Evolutionary conservation across 225 moss, liverwort and hornwort genomes (phyloP).

Genomic region (Bryum argenteum): DNA sequence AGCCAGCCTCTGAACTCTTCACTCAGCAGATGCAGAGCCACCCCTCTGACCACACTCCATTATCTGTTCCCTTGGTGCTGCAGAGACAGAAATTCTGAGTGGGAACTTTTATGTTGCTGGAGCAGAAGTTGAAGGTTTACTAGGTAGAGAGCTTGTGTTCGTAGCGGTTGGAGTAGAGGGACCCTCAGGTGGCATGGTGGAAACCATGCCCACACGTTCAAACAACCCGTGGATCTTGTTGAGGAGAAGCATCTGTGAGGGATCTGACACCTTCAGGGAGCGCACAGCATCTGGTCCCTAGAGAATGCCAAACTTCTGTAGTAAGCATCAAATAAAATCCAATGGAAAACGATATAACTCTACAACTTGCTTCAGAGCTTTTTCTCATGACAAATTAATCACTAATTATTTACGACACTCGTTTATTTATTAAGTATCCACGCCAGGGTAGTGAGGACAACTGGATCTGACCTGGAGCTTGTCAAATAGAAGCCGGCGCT

Average conservation of each 20-base stretch:
- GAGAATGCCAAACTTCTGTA: slow-evolving; percentile 30
- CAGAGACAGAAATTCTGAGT: slow-evolving; percentile 30
- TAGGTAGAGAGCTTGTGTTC: slow-evolving; percentile 40
- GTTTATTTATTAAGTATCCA: slow-evolving; percentile 19
- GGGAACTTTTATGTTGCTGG: slow-evolving; percentile 34
- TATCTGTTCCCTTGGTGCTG: slow-evolving; percentile 24
- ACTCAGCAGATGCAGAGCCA: slow-evolving; percentile 3
- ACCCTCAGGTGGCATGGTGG: slow-evolving; percentile 61
- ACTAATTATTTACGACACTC: slow-evolving; percentile 10
- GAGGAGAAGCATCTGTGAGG: slow-evolving; percentile 67
- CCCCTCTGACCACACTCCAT: slow-evolving; percentile 9
- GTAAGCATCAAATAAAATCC: slow-evolving; percentile 24
- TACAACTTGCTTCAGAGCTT: too few species aligned
- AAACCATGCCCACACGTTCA: slow-evolving; percentile 71
- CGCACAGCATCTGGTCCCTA: slow-evolving; percentile 71
- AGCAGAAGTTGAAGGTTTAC: slow-evolving; percentile 54
- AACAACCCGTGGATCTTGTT: slow-evolving; percentile 72
- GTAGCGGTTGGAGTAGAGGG: slow-evolving; percentile 53
- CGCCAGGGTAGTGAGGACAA: slow-evolving; percentile 23
- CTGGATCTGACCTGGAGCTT: slow-evolving; percentile 63
- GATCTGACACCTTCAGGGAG: slow-evolving; percentile 60
- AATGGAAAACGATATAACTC: neutral
- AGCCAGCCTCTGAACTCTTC: slow-evolving; percentile 24
- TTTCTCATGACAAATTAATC: neutral
- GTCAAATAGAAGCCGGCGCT: slow-evolving; percentile 71